Percentiles rank a stretch among this genome's conserved stretches.
Conservation (phyloP, 164 flowering plant genomes). For the Stephania japonica region DNA sequence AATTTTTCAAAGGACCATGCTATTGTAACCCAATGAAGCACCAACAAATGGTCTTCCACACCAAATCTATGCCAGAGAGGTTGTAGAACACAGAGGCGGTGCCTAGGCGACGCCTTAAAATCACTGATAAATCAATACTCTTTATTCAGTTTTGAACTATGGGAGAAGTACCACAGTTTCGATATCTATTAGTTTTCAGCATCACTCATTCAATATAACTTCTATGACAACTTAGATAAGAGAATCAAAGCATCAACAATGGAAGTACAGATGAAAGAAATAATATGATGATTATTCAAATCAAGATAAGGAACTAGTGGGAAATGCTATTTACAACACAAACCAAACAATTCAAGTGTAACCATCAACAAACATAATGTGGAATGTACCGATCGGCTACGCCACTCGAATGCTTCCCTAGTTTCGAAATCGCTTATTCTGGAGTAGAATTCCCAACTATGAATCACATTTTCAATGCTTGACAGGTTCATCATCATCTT, state of each 20-base stretch:
- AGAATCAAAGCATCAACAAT: not conserved
- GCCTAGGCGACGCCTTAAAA: no score
- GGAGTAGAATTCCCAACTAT: no score
- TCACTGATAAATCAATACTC: no score
- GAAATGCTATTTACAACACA: not conserved
- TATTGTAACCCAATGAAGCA: no score
- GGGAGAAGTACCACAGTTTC: no score
- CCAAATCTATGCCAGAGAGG: no score
- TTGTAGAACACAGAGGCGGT: no score
- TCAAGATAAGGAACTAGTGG: not conserved
- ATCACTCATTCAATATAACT: no score
- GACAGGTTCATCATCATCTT: slow-evolving; percentile 64
- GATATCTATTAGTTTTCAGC: no score
- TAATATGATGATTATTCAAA: not conserved
- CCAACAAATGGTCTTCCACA: no score
- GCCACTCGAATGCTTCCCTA: not conserved
- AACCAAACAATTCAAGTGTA: not conserved
- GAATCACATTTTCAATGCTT: slow-evolving; percentile 34
- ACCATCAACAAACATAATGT: not conserved
- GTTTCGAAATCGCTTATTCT: not conserved
- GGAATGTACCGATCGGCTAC: not conserved
- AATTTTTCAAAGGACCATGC: no score
- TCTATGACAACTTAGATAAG: not conserved
- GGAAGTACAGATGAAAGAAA: not conserved
- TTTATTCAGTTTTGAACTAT: no score